Evolutionary conservation across 2,329 filamentous ascomycete genomes (phyloP).

Genomic region (Cytospora chrysosperma): DNA sequence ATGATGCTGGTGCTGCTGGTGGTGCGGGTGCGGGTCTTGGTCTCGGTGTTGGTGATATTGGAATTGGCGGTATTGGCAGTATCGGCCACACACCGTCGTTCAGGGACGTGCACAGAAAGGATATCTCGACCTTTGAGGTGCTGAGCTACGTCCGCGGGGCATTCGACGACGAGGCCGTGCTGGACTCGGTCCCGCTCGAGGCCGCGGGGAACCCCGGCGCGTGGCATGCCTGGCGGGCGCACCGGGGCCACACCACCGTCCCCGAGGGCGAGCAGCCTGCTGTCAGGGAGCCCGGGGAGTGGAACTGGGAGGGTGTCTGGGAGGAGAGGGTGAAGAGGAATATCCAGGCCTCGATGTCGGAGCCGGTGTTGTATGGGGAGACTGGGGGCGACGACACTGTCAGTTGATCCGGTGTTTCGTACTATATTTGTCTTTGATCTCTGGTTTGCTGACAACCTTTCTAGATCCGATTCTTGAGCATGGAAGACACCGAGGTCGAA

Average conservation of each 20-base stretch:
- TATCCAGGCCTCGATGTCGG: constrained; percentile 73
- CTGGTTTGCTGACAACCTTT: neutral
- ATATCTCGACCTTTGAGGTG: constrained; percentile 63
- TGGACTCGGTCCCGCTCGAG: constrained; percentile 77
- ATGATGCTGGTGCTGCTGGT: neutral
- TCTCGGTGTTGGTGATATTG: neutral
- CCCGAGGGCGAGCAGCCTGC: constrained; percentile 26
- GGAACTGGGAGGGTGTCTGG: constrained; percentile 99
- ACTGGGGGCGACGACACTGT: constrained; percentile 70
- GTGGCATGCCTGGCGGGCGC: constrained; percentile 88
- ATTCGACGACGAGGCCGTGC: constrained; percentile 73
- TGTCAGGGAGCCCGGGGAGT: constrained; percentile 70
- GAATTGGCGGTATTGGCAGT: too few species aligned
- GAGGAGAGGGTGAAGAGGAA: constrained; percentile 81
- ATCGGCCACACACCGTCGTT: constrained; percentile 35
- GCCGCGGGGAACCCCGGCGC: constrained; percentile 87
- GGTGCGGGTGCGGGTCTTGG: constrained; percentile 4
- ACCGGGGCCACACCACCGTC: constrained; percentile 40
- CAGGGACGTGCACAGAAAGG: constrained; percentile 41
- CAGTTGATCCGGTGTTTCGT: constrained; percentile 34
- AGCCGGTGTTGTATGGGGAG: constrained; percentile 74
- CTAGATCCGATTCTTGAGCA: constrained; percentile 65
- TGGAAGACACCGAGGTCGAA: constrained; percentile 60
- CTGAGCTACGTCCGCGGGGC: constrained; percentile 78
- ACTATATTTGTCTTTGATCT: neutral